Percentiles rank a stretch among this genome's conserved stretches.
These are phyloP conservation scores for Anthracocystis setariae DNA, from an alignment of 1,284 basidiomycete species.

Conservation along the genomic window DNA sequence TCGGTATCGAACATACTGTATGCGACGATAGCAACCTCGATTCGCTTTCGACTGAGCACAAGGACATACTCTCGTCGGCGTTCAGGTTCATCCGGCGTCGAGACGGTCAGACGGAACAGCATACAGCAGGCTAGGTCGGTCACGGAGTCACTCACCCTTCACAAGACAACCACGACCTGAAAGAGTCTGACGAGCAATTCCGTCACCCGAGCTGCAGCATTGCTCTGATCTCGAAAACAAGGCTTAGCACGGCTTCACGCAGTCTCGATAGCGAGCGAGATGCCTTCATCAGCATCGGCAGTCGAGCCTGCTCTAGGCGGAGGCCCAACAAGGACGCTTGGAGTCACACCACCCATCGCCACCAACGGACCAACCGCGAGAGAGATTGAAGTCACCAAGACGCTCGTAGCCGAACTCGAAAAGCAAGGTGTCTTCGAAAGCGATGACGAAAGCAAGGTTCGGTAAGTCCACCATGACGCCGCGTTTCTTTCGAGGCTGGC, in stretches of 20 bases:
- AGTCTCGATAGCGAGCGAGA: slow-evolving; percentile 4
- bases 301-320: slow-evolving; percentile 49
- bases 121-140: too few relatives aligned
- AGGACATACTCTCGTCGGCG: too few relatives aligned
- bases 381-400: slow-evolving; percentile 75
- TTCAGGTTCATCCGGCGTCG: too few relatives aligned
- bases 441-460: slow-evolving; percentile 85
- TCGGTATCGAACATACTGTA: background rate
- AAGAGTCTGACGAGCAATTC: too few relatives aligned
- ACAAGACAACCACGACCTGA: too few relatives aligned
- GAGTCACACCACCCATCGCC: slow-evolving; percentile 87
- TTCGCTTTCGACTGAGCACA: too few relatives aligned
- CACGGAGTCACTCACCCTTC: too few relatives aligned
- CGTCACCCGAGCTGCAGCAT: too few relatives aligned
- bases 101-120: too few relatives aligned
- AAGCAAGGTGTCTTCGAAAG: slow-evolving; percentile 88
- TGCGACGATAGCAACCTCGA: too few relatives aligned
- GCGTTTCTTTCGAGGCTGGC: too few relatives aligned
- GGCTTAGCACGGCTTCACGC: background rate
- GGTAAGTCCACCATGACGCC: slow-evolving; percentile 73
- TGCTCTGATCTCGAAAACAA: background rate
- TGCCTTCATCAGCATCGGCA: slow-evolving; percentile 46
- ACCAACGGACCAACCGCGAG: slow-evolving; percentile 62
- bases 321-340: slow-evolving; percentile 58
- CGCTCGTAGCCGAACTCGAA: slow-evolving; percentile 87